Conservation (phyloP, 495 filamentous ascomycete genomes). For the Penicillium paxilli region DNA sequence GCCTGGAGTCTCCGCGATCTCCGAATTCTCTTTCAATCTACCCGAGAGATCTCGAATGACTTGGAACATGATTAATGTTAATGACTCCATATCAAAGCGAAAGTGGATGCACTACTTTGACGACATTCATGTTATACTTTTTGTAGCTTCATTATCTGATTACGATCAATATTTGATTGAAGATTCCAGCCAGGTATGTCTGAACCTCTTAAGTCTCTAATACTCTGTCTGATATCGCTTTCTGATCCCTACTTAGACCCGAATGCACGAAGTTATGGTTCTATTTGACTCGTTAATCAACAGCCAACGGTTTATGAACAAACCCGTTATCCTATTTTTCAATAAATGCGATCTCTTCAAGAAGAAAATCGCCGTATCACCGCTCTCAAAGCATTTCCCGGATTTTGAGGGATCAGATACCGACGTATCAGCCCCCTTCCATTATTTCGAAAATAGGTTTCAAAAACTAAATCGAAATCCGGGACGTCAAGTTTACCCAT, state of each 20-base stretch:
- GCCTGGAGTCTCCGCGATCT: too few species aligned
- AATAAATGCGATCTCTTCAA: not conserved
- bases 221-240: not conserved
- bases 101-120: slow-evolving; percentile 1
- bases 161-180: not conserved
- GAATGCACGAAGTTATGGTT: not conserved
- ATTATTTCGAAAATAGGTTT: not conserved
- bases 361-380: not conserved
- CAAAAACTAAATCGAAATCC: not conserved
- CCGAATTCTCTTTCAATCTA: too few species aligned
- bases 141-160: not conserved
- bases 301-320: not conserved
- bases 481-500: not conserved
- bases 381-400: not conserved
- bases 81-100: not conserved
- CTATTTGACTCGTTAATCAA: not conserved
- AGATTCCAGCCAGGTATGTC: not conserved
- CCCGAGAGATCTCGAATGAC: too few species aligned
- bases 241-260: not conserved
- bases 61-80: not conserved
- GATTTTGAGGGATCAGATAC: not conserved
- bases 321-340: not conserved
- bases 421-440: not conserved
- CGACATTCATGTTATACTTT: not conserved
- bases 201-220: not conserved